A percentile compares a stretch with the other conserved stretches of the same genome.
Conservation (phyloP, 2,329 filamentous ascomycete genomes). For the Aspergillus floridensis region DNA sequence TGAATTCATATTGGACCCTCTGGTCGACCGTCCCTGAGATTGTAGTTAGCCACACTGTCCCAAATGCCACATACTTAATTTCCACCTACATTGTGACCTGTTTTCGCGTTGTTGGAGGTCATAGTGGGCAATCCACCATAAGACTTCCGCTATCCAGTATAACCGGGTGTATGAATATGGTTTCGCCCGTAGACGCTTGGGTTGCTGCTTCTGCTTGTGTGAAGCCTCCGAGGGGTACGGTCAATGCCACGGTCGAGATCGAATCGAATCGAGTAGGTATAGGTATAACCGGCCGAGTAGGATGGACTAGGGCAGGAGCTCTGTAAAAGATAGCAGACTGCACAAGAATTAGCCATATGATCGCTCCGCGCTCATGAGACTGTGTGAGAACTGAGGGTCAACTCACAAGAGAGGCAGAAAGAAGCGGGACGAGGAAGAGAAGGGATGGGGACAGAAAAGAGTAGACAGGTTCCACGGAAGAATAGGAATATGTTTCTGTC, state of each 20-base stretch:
- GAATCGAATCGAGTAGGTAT: neutral
- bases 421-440: slow-evolving; percentile 18
- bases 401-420: slow-evolving; percentile 24
- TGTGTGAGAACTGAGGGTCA: slow-evolving; percentile 6
- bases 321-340: slow-evolving; percentile 30
- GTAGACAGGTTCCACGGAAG: slow-evolving; percentile 10
- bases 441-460: slow-evolving; percentile 16
- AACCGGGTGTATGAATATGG: neutral
- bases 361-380: slow-evolving; percentile 3
- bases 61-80: neutral
- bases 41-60: slow-evolving; percentile 13
- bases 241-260: neutral
- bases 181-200: neutral
- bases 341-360: slow-evolving; percentile 14
- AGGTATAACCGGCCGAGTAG: slow-evolving; percentile 15
- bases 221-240: neutral
- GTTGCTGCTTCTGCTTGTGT: slow-evolving; percentile 19
- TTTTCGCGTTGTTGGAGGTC: slow-evolving; percentile 32
- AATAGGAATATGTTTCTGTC: slow-evolving; percentile 19
- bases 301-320: slow-evolving; percentile 27
- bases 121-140: slow-evolving; percentile 35
- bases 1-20: slow-evolving; percentile 41
- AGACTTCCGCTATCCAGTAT: slow-evolving; percentile 7
- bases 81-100: slow-evolving; percentile 39
- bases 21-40: slow-evolving; percentile 32